Percentiles rank a stretch among this genome's conserved stretches.
Evolutionary conservation across 768 basidiomycete species (phyloP).

Genomic region (Lanmaoa rubissima): DNA sequence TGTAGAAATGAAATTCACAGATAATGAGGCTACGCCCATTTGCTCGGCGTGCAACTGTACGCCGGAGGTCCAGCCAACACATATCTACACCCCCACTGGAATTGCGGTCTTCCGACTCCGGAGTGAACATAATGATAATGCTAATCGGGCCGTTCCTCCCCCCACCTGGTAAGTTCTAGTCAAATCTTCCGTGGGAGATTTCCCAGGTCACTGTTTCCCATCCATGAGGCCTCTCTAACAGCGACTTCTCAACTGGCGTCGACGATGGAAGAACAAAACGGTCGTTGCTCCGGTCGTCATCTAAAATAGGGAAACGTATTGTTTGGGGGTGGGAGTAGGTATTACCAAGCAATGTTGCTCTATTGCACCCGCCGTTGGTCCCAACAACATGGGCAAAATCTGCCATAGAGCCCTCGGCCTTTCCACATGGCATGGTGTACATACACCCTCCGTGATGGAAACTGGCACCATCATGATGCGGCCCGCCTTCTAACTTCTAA

Average conservation of each 20-base stretch:
- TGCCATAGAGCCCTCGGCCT: neutral
- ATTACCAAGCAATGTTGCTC: neutral
- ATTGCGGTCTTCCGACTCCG: neutral
- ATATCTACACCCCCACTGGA: neutral
- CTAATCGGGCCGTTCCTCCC: neutral
- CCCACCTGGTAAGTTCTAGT: neutral
- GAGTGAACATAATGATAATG: neutral
- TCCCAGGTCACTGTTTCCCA: neutral
- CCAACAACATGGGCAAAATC: neutral
- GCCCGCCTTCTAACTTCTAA: neutral
- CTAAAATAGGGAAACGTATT: slow-evolving; percentile 9
- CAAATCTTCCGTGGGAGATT: neutral
- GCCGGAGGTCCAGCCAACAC: neutral
- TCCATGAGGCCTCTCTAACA: neutral
- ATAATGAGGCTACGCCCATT: neutral
- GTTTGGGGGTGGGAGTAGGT: neutral
- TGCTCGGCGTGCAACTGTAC: neutral
- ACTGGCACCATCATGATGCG: neutral
- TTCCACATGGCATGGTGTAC: too few relatives aligned
- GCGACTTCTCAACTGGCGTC: neutral
- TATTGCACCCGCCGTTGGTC: neutral
- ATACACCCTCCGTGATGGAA: neutral
- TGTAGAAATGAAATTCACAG: neutral
- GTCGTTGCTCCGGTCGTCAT: neutral
- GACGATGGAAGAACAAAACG: neutral